Evolutionary conservation across 768 basidiomycete species (phyloP).

Genomic region (Xerocomus brunneocitrinus): DNA sequence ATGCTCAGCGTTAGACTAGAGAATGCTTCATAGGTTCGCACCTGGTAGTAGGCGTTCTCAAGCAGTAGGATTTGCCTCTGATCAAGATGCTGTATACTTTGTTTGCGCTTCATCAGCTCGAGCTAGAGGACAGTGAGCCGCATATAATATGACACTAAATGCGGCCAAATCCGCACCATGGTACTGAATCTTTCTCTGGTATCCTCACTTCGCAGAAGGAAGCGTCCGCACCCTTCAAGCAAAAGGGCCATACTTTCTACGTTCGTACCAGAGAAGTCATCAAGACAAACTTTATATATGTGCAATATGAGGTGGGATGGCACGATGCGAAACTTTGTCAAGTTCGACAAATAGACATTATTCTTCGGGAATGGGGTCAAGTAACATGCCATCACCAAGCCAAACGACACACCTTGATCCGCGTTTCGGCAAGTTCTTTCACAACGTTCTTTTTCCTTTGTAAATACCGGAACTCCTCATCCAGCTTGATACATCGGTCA

Average conservation of each 20-base stretch:
- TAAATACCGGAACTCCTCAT: conserved; percentile 94
- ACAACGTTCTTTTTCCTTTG: conserved; percentile 92
- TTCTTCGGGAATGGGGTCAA: conserved; percentile 51
- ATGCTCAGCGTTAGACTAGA: conserved; percentile 9
- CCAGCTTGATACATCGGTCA: conserved; percentile 52
- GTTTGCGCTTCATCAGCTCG: conserved; percentile 93
- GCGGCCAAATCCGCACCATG: conserved; percentile 54
- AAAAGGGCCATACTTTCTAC: conserved; percentile 90
- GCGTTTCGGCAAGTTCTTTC: conserved; percentile 80
- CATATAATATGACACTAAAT: background rate
- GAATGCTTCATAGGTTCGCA: conserved; percentile 24
- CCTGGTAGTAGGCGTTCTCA: conserved; percentile 98
- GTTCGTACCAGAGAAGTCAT: conserved; percentile 90
- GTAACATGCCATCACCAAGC: background rate
- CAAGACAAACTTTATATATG: conserved; percentile 94
- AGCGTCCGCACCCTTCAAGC: conserved; percentile 91
- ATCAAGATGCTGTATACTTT: conserved; percentile 89
- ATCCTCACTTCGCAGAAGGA: conserved; percentile 80
- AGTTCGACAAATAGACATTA: conserved; percentile 77
- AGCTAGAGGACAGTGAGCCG: conserved; percentile 48
- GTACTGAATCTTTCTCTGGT: conserved; percentile 82
- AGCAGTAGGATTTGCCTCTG: conserved; percentile 83
- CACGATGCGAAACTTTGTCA: conserved; percentile 95
- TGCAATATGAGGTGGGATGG: conserved; percentile 90
- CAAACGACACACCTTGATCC: conserved; percentile 62